Evolutionary conservation across 1,284 basidiomycete genomes (phyloP), one percentile per base, ranked within the genome.

Genomic region (Takashimella tepidaria): DNA sequence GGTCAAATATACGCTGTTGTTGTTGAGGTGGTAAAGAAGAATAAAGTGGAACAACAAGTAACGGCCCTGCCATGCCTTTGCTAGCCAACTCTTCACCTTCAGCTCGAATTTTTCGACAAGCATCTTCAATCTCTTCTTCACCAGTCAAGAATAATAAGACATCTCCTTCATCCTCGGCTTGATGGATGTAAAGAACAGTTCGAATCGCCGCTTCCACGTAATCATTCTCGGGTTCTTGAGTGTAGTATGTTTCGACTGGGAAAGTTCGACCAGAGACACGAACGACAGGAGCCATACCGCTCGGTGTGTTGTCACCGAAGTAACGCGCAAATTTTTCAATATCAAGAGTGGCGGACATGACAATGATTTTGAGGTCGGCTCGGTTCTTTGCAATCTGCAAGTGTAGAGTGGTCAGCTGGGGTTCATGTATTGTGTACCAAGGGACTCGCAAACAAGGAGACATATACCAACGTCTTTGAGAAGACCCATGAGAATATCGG

Each of bases 291-390:
- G 92, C 93, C 5, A 78, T 77, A 2, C 78, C 76, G 4, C 66
- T 56, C 11, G 73, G 68, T 6, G 70, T 66, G 19, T 76, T 77
- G 57, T 89, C 78, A 54, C 84, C 85, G 72, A 98, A 98, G 80
- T 98, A 98, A 67, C 86, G 89, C 73, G 95, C 91, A 77, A 98
- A 98, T 76, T 98, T 98, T 69, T 88, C 81, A 0, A 95, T 91
- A 68, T 98, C 95, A 27, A 99, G 84, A 1, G 96, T 99, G 31
- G 96, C 96, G 43, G 89, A 92, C 96, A 98, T 98, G 80, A 99
- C 81, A 56, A 99, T 92, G 68, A 98, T 87, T 78, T 98, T 98
- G 62, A 99, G 84, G 70, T 98, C 95, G 1, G 83, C 66, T 42
- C 96, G 85, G 57, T 84, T 83, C 68, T 84, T 86, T 1, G 88